Base-by-base conservation (phyloP, 2,329 filamentous ascomycete species). In the Diaporthe caulivora region DNA sequence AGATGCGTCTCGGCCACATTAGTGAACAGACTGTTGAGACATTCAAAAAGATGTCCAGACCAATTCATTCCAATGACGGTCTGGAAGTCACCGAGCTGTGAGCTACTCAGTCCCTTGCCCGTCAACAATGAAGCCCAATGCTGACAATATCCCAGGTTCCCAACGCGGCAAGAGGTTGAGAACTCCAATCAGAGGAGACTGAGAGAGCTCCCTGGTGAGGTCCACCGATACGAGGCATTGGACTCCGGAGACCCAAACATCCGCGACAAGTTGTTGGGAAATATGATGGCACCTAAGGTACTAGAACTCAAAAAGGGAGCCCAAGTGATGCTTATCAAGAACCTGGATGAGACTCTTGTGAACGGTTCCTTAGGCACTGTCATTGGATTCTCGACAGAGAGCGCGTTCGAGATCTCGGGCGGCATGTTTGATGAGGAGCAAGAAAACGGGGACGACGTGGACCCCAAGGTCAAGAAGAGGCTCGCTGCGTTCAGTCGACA, bases 311-410 rank as follows among this genome's bases (percentile, higher is more conserved):
- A 98, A 82, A 92, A 97, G 76, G 94, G 95, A 13, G 94, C 97
- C 0, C 97, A 99, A 81, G 97, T 99, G 57, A 99, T 99, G 97
- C 87, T 99, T n/a, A 98, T 99, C 87, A 99, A 99, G 83, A 99
- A 99, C 78, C 92, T 98, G 84, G 97, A 99, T 80, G 95, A 98
- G 51, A 92, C 91, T 0, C 88, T 99, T 0, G 97, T 98, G 77
- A 99, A 99, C 80, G 97, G 97, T 6, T 97, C 96, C 0, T 87
- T 99, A 13, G 97, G 97, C 31, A 95, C 93, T 75, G 93, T 99
- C 6, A 88, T 92, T 17, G 91, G 89, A 8, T 97, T 98, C 82
- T 95, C 95, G 82, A 86, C 79, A 21, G 83, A 87, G 75, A 76
- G 77, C 17, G 81, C 82, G 17, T 87, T 86, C 73, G 83, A 83